Base-by-base conservation (phyloP, 2,329 filamentous ascomycete species). In the Corynespora cassiicola region DNA sequence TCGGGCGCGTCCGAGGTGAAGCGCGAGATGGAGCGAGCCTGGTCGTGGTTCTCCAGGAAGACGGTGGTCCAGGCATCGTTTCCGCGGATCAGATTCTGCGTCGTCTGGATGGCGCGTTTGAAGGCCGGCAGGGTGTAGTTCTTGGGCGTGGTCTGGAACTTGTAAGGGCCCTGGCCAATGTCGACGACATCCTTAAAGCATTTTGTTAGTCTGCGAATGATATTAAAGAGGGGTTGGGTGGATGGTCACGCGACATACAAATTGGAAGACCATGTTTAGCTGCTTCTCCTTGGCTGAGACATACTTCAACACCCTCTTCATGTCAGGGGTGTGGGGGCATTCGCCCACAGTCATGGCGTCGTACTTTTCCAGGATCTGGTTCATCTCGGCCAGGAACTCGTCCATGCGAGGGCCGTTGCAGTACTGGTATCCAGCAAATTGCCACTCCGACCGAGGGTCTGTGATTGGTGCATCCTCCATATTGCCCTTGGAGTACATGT, bases 311-410 rank as follows among this genome's bases (percentile, higher is more conserved):
- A 87, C 81, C 23, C 79, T 72, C 3, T 66, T 63, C 18, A 77
- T 73, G 38, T 85, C 77, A 0, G 79, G 82, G 0, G 84, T 85
- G 51, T 78, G 68, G 0, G 84, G 82, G 17, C 87, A 77, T 65
- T 89, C 86, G 31, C 86, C 86, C 0, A 88, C 84, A 0, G 84
- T 87, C 64, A 88, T 80, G n/a, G 81, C 78, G 39, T 81, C 78
- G 61, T 87, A 87, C 29, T 75, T 67, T 39, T 69, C 69, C 2
- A 87, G 69, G 2, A 88, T 73, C 22, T 75, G 57, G 1, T 72
- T 71, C 80, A 89, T 86, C 61, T 87, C 86, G 3, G 69, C 56
- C 14, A 88, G 66, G 50, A 81, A 88, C 57, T 88, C 84, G 56
- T 85, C 81, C 65, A 89, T 82, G 4, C 80, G 73, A 0, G 86